These are phyloP conservation scores for Halophytophthora batemanensis DNA, from an alignment of 352 stramenopile species.

Conservation along the genomic window DNA sequence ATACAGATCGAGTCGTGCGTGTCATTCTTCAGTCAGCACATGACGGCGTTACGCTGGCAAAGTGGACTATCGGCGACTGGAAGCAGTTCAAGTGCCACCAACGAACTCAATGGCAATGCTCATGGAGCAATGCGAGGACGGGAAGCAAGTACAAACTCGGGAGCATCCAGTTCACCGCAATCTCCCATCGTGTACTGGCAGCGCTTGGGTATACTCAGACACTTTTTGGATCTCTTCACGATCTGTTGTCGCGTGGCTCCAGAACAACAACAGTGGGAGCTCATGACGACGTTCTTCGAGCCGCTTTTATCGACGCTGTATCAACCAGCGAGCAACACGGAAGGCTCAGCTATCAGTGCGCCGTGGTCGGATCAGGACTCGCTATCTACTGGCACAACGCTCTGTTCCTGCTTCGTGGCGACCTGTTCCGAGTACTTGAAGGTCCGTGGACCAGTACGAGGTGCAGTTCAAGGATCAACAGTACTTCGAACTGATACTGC, in stretches of 20 bases:
- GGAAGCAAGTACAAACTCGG: constrained; percentile 8
- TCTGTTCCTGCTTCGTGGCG: constrained; percentile 81
- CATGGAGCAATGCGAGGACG: constrained; percentile 5
- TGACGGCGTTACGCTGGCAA: constrained; percentile 61
- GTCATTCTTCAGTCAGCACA: constrained; percentile 55
- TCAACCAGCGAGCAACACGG: constrained; percentile 63
- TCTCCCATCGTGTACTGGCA: constrained; percentile 73
- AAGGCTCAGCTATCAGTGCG: constrained; percentile 58
- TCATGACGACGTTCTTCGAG: constrained; percentile 76
- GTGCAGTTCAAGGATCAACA: not conserved
- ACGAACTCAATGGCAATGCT: not conserved
- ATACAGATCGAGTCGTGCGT: constrained; percentile 48
- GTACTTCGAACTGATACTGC: constrained; percentile 2
- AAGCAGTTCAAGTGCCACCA: constrained; percentile 1
- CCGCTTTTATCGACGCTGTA: constrained; percentile 79
- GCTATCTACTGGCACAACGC: constrained; percentile 63
- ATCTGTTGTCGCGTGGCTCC: constrained; percentile 58
- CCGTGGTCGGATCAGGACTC: constrained; percentile 75
- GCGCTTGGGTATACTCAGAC: constrained; percentile 64
- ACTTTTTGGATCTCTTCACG: constrained; percentile 75
- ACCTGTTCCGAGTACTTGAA: constrained; percentile 74
- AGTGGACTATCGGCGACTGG: constrained; percentile 20
- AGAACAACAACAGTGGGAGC: constrained; percentile 59
- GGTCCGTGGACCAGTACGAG: not conserved
- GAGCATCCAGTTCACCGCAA: constrained; percentile 13